Evolutionary conservation across 495 filamentous ascomycete species (phyloP), one percentile per base, ranked within the genome.

Genomic region (Penicillium argentinense): DNA sequence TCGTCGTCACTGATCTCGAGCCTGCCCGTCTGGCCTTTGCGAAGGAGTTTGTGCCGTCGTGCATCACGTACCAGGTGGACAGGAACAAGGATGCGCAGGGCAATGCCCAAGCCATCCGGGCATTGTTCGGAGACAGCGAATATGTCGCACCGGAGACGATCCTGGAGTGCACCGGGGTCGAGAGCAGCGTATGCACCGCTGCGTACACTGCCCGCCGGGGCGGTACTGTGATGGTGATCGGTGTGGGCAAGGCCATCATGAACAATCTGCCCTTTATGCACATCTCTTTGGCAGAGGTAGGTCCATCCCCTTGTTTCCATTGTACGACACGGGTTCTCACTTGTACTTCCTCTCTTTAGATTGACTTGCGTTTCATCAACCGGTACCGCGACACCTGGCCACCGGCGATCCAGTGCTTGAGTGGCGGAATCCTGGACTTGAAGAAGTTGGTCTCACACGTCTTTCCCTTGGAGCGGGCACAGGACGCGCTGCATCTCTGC

Each of bases 361-460:
- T 85, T 45, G 71, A 82, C 46, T 62, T 84, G 36, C 78, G 77
- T 30, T 82, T 84, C 54, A 84, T 82, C 44, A 83, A 84, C 42
- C 73, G 82, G n/a, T 85, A 84, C 49, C 62, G 68, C 21, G 78
- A 84, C 49, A 83, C 80, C 0, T 85, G 82, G 80, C 79, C 80
- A 3, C 72, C 72, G 0, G 79, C 74, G 1, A 80, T 85, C 30
- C 42, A 67, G 34, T 54, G 71, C 16, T 27, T 66, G 14, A 59
- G 55, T 44, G 73, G 76, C 11, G 75, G 72, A 0, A 69, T 83
- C n/a, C 36, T 84, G 13, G 73, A 84, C 42, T 60, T 84, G 33
- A 82, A 76, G 53, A 75, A 72, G 26, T 66, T 90, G 21, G 77
- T 96, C 14, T 92, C 88, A 16, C 88, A 93, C 66, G 72, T 66